A percentile compares a stretch with the other conserved stretches of the same genome.
Evolutionary conservation across 2,329 filamentous ascomycete species (phyloP).

Genomic region (Colletotrichum nymphaeae): DNA sequence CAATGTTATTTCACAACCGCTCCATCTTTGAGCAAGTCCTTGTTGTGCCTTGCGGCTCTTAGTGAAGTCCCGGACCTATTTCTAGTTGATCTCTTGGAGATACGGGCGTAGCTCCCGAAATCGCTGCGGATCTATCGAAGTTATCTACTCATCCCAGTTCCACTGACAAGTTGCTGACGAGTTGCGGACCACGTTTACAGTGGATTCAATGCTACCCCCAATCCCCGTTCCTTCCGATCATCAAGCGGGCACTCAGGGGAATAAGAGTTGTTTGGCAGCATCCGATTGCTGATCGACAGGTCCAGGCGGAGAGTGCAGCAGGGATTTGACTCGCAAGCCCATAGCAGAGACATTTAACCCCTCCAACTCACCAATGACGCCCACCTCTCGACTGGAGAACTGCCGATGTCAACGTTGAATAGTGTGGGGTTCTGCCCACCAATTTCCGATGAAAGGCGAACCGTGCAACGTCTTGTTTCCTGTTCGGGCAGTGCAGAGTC

Average conservation of each 20-base stretch:
- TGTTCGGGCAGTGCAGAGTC: slow-evolving; percentile 13
- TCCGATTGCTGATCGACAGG: slow-evolving; percentile 18
- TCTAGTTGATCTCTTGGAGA: background rate
- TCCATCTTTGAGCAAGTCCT: too few species aligned
- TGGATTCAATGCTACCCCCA: background rate
- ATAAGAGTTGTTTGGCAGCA: background rate
- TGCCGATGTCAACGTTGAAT: slow-evolving; percentile 3
- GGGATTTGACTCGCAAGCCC: slow-evolving; percentile 24
- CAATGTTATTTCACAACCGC: too few species aligned
- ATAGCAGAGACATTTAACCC: background rate
- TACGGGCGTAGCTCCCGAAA: background rate
- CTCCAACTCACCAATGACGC: slow-evolving; percentile 11
- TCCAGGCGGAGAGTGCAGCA: slow-evolving; percentile 2
- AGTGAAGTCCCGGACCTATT: background rate
- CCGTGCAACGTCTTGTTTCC: slow-evolving; percentile 9
- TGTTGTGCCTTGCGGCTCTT: background rate
- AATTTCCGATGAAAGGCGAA: slow-evolving; percentile 29
- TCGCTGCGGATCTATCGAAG: background rate
- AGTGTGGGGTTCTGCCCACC: slow-evolving; percentile 18
- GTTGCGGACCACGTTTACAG: background rate
- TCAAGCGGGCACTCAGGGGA: background rate
- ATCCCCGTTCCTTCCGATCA: background rate
- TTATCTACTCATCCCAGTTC: background rate
- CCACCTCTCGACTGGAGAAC: background rate
- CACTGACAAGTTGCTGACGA: background rate